Evolutionary conservation across 2,329 filamentous ascomycete genomes (phyloP).

Genomic region (Fusarium sp.): DNA sequence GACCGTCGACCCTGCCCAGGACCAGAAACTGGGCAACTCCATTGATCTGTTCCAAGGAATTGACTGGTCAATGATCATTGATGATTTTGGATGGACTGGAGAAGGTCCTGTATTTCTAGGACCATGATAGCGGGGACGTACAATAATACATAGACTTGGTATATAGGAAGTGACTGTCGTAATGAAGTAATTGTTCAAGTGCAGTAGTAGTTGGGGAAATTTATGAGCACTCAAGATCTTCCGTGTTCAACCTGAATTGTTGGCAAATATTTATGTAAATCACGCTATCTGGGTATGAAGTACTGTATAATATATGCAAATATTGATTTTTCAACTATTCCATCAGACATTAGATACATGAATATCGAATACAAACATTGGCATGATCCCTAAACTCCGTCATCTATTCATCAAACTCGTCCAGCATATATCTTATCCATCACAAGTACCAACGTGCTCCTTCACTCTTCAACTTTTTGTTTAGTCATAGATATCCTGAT

Average conservation of each 20-base stretch:
- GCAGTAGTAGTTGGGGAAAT: too few relatives aligned
- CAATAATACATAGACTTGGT: not conserved
- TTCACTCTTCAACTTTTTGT: not conserved
- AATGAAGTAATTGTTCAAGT: too few relatives aligned
- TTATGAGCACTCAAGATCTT: not conserved
- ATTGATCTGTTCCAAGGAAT: conserved; percentile 57
- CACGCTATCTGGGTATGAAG: not conserved
- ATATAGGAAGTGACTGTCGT: not conserved
- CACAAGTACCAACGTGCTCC: conserved; percentile 9
- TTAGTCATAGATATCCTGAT: conserved; percentile 65
- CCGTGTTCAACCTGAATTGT: not conserved
- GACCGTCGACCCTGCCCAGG: conserved; percentile 18
- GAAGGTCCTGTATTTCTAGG: conserved; percentile 48
- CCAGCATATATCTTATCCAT: conserved; percentile 10
- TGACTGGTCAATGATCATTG: conserved; percentile 63
- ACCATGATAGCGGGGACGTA: conserved; percentile 34
- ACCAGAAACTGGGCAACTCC: conserved; percentile 35
- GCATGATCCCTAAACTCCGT: conserved; percentile 23
- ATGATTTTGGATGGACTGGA: conserved; percentile 60
- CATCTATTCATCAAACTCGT: conserved; percentile 35
- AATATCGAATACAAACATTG: conserved; percentile 7
- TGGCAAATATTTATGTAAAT: not conserved
- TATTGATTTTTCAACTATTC: conserved; percentile 11
- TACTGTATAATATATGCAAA: not conserved
- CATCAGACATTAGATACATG: conserved; percentile 27